A percentile compares a stretch with the other conserved stretches of the same genome.
phyloP scores from a whole-genome alignment of 1,139 yeast genomes.

The Yamadazyma dushanensis region DNA sequence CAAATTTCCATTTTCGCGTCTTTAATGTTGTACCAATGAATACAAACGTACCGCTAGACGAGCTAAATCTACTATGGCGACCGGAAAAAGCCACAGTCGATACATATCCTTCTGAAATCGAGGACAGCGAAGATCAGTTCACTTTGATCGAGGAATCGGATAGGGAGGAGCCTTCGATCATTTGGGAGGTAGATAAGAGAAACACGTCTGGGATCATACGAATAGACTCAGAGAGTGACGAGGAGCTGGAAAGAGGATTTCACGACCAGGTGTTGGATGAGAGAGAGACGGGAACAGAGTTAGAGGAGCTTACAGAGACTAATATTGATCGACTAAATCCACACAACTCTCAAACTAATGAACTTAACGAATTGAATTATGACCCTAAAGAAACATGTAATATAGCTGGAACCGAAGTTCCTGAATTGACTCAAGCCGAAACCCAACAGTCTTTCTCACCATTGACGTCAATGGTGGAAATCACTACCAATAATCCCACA shows the following conservation, averaged over 20 bases:
- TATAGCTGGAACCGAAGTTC: not conserved
- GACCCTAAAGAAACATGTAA: not conserved
- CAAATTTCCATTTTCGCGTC: conserved; percentile 2
- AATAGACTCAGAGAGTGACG: too few species aligned
- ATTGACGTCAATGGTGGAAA: conserved; percentile 3
- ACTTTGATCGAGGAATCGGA: too few species aligned
- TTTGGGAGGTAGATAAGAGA: not conserved
- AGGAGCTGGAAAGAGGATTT: too few species aligned
- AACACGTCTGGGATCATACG: too few species aligned
- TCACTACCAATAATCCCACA: conserved; percentile 1
- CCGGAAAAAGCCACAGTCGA: not conserved
- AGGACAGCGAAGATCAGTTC: conserved; percentile 11
- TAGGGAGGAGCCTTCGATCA: not conserved
- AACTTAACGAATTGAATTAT: too few species aligned
- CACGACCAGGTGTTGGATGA: not conserved
- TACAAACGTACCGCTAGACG: conserved; percentile 10
- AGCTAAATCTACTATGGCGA: conserved; percentile 10
- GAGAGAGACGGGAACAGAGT: not conserved
- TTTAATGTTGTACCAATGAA: conserved; percentile 2
- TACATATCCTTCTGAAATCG: conserved; percentile 1
- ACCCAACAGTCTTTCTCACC: not conserved
- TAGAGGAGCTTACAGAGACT: too few species aligned
- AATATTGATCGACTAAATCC: too few species aligned
- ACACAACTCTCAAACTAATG: too few species aligned
- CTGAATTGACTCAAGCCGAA: conserved; percentile 3